These are phyloP conservation scores for Sugiyamaella xylanicola DNA, from an alignment of 1,139 yeast genomes.

Conservation along the genomic window DNA sequence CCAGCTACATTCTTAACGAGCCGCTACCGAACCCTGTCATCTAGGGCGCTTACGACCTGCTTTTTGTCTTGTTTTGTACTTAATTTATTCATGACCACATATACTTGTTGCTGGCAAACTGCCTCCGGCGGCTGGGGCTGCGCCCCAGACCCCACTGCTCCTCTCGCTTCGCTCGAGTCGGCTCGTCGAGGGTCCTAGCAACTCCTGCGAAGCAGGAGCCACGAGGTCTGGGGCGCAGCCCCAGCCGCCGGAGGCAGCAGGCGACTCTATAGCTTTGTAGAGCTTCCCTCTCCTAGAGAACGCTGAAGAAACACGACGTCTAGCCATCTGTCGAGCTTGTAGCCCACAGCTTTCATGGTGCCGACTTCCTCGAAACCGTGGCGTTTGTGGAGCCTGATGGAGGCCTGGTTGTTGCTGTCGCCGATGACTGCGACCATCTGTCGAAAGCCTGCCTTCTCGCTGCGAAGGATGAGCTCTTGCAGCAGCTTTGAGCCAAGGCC, in stretches of 20 bases:
- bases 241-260: neutral
- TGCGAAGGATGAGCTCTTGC: constrained; percentile 4
- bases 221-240: neutral
- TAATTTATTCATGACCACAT: neutral
- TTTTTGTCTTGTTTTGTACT: constrained; percentile 1
- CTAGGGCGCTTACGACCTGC: constrained; percentile 12
- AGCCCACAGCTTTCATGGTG: constrained; percentile 18
- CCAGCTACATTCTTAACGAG: constrained; percentile 29
- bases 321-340: constrained; percentile 18
- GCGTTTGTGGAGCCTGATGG: constrained; percentile 16
- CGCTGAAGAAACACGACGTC: constrained; percentile 17
- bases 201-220: neutral
- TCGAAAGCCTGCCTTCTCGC: constrained; percentile 10
- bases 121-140: neutral
- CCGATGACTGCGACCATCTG: constrained; percentile 19
- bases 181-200: neutral
- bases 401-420: constrained; percentile 8
- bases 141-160: neutral
- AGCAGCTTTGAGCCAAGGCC: constrained; percentile 18
- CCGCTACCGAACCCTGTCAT: constrained; percentile 29
- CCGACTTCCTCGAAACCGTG: constrained; percentile 12
- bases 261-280: neutral
- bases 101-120: neutral
- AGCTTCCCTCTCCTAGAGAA: constrained; percentile 15
- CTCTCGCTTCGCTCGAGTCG: neutral